Evolutionary conservation across 1,284 basidiomycete species (phyloP), one percentile per base, ranked within the genome.

Genomic region (Mycosarcoma mackinlayi): DNA sequence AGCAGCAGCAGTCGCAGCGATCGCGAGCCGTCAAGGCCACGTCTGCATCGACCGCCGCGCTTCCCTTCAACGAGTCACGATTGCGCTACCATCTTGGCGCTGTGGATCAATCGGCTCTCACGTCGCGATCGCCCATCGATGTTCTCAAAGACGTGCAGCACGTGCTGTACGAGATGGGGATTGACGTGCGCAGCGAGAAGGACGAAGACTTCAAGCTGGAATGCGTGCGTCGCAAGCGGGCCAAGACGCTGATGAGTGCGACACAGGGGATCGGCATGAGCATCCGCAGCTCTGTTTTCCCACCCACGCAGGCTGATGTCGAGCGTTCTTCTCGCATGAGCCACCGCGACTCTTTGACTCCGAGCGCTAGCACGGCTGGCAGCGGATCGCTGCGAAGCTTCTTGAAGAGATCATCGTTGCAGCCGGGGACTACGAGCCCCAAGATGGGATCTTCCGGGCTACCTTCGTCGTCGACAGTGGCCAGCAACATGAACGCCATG

Each of bases 101-200:
- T 1, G 91, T 98, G 25, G 95, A 98, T 83, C 91, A 92, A 79
- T 90, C 90, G 21, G 95, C 91, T 35, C 88, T 98, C 68, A 96
- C 94, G 9, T 92, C 90, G 7, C 87, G 89, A 18, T 86, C 89
- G 14, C 94, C 95, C 13, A 87, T 89, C 6, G 91, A 93, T 67
- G 93, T 98, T 39, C 92, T 98, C 86, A 87, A 87, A 61, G 91
- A 94, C 80, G 88, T 98, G 31, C 87, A 88, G 73, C 86, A 87
- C 60, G 91, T 94, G 16, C 86, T 98, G 56, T 87, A 89, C 75
- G 88, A 87, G 38, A 94, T 98, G 92, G 96, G 95, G 21, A 87
- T 98, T 58, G 93, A 95, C 45, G 87, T 94, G 68, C 88, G 91
- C 78, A 85, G 89, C 45, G 85, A 90, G 88, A 71, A 91, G 93